Conservation (phyloP, 768 basidiomycete species). For the Lentinula guzmanii region DNA sequence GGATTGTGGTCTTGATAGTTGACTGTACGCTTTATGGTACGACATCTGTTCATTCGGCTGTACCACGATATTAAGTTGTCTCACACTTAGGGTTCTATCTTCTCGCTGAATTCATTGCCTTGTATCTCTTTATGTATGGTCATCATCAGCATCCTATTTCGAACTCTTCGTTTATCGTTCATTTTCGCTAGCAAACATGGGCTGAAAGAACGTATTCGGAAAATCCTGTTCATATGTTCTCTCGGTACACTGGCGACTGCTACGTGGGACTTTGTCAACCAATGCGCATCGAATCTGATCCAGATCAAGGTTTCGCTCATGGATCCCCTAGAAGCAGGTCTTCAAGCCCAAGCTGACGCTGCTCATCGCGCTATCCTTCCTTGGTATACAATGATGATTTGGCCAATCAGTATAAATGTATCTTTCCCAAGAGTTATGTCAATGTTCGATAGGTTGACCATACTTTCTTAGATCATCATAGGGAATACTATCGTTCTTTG, state of each 20-base stretch:
- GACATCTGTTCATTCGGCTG: not conserved
- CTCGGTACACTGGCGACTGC: not conserved
- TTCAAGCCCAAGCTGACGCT: not conserved
- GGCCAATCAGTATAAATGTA: conserved; percentile 1
- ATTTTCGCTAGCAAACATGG: not conserved
- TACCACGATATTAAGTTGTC: no score
- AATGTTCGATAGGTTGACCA: not conserved
- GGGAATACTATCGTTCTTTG: conserved; percentile 1
- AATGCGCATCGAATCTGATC: not conserved
- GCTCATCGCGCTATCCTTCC: not conserved
- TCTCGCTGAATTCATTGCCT: not conserved
- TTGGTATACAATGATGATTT: not conserved
- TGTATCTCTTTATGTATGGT: not conserved
- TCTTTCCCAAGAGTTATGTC: not conserved
- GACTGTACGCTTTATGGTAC: conserved; percentile 2
- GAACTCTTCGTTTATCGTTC: not conserved
- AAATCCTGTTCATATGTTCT: not conserved
- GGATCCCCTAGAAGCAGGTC: not conserved
- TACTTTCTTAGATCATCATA: not conserved
- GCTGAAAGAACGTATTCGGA: not conserved
- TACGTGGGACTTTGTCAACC: conserved; percentile 2
- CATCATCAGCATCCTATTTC: not conserved
- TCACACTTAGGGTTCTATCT: not conserved
- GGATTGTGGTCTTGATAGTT: conserved; percentile 1
- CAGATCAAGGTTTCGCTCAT: conserved; percentile 4